A percentile compares a stretch with the other conserved stretches of the same genome.
Conservation (phyloP, 2,329 filamentous ascomycete species). For the Drechslerella dactyloides region DNA sequence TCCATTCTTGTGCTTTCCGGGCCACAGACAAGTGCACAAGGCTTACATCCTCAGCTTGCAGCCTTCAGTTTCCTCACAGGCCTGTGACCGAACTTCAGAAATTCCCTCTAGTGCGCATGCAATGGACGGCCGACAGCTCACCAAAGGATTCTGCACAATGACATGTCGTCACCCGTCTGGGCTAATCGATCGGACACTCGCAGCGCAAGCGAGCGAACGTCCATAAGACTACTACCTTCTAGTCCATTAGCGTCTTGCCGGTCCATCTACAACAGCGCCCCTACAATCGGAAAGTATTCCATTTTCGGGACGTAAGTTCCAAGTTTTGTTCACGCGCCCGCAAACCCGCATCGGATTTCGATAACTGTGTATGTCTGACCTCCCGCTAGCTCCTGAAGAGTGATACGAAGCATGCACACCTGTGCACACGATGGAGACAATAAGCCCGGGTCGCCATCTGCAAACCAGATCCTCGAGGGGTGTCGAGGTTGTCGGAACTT, state of each 20-base stretch:
- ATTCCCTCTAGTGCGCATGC: no score
- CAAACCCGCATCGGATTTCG: neutral
- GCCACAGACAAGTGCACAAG: no score
- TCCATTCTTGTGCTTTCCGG: no score
- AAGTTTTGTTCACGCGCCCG: no score
- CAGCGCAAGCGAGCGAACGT: neutral
- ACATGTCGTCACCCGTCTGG: conserved; percentile 6
- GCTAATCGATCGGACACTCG: neutral
- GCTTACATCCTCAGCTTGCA: no score
- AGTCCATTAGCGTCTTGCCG: no score
- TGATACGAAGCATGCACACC: neutral
- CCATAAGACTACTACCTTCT: no score
- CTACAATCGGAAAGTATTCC: conserved; percentile 3
- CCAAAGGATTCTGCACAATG: conserved; percentile 7
- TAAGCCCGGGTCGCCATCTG: neutral
- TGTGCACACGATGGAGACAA: neutral
- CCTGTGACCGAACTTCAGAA: no score
- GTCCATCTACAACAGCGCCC: neutral
- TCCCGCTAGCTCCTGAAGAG: neutral
- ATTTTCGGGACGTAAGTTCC: neutral
- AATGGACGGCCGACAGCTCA: neutral
- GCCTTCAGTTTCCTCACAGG: no score
- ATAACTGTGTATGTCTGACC: neutral
- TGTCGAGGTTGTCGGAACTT: neutral
- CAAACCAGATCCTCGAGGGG: no score